Percentiles rank a stretch among this genome's conserved stretches.
Conservation (phyloP, 306 rosid genomes). For the Fagus sylvatica region DNA sequence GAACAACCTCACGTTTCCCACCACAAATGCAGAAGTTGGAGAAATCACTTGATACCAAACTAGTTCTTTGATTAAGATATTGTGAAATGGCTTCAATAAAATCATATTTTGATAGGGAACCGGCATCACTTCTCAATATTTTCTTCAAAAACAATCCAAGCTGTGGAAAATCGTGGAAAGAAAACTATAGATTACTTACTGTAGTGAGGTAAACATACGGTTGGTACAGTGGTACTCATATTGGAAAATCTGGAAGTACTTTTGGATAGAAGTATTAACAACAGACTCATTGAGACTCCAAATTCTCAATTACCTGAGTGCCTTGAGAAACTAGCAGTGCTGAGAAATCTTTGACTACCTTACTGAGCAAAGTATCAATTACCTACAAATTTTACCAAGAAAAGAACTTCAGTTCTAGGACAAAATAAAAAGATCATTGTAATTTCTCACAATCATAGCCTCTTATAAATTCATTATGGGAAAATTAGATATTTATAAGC, state of each 20-base stretch:
- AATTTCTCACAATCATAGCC: background rate
- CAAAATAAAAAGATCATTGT: background rate
- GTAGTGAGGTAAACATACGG: constrained; percentile 7
- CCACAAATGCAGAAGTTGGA: constrained; percentile 76
- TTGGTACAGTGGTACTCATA: background rate
- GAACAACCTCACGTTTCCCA: constrained; percentile 49
- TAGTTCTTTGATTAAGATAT: constrained; percentile 66
- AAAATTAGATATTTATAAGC: background rate
- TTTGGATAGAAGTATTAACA: constrained; percentile 6
- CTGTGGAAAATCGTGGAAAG: constrained; percentile 39
- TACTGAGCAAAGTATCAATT: constrained; percentile 72
- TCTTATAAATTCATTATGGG: background rate
- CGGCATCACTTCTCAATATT: constrained; percentile 56
- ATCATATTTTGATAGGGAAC: constrained; percentile 59
- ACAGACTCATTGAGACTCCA: constrained; percentile 10
- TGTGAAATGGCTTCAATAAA: constrained; percentile 63
- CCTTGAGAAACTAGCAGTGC: constrained; percentile 89
- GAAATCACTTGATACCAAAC: constrained; percentile 61
- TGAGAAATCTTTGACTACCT: constrained; percentile 82
- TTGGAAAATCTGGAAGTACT: constrained; percentile 3
- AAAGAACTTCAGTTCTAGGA: background rate
- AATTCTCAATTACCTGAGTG: constrained; percentile 64
- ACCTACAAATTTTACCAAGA: constrained; percentile 45
- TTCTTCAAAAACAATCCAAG: constrained; percentile 82
- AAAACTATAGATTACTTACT: background rate